Percentiles rank a stretch among this genome's conserved stretches.
Evolutionary conservation across 2,329 filamentous ascomycete species (phyloP).

Genomic region (Pleomassaria siparia): DNA sequence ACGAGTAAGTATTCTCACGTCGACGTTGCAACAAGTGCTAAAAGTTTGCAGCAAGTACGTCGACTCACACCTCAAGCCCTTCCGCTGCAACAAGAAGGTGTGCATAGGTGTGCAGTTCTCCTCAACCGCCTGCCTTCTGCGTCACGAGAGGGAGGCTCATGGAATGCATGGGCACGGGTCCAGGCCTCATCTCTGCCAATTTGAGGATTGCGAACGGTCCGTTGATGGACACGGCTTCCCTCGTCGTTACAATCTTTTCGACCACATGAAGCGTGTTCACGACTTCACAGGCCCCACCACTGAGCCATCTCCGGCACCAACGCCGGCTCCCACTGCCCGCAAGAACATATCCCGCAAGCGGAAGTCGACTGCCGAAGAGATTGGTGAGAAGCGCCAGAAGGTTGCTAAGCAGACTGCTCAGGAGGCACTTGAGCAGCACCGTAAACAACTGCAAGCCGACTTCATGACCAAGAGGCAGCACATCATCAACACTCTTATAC

Average conservation of each 20-base stretch:
- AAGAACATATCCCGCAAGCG: slow-evolving; percentile 37
- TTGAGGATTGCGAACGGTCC: slow-evolving; percentile 83
- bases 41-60: slow-evolving; percentile 77
- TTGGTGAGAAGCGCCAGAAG: slow-evolving; percentile 38
- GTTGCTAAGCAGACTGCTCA: slow-evolving; percentile 33
- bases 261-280: slow-evolving; percentile 97
- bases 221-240: slow-evolving; percentile 85
- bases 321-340: slow-evolving; percentile 22
- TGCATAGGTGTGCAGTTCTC: slow-evolving; percentile 90
- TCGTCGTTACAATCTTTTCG: slow-evolving; percentile 90
- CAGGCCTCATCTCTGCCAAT: slow-evolving; percentile 87
- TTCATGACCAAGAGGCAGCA: slow-evolving; percentile 39
- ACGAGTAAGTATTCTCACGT: slow-evolving; percentile 70
- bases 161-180: slow-evolving; percentile 93
- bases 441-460: slow-evolving; percentile 30
- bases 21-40: slow-evolving; percentile 8
- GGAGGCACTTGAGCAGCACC: slow-evolving; percentile 36
- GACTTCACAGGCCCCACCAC: slow-evolving; percentile 51
- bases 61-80: slow-evolving; percentile 94
- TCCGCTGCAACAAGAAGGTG: slow-evolving; percentile 83
- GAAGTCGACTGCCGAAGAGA: slow-evolving; percentile 35
- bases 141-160: slow-evolving; percentile 93
- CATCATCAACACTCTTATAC: slow-evolving; percentile 35
- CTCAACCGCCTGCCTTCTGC: slow-evolving; percentile 89
- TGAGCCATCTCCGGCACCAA: slow-evolving; percentile 31